These are phyloP conservation scores for Pseudomicrostroma phylloplanum DNA, from an alignment of 1,284 basidiomycete genomes.

Conservation along the genomic window DNA sequence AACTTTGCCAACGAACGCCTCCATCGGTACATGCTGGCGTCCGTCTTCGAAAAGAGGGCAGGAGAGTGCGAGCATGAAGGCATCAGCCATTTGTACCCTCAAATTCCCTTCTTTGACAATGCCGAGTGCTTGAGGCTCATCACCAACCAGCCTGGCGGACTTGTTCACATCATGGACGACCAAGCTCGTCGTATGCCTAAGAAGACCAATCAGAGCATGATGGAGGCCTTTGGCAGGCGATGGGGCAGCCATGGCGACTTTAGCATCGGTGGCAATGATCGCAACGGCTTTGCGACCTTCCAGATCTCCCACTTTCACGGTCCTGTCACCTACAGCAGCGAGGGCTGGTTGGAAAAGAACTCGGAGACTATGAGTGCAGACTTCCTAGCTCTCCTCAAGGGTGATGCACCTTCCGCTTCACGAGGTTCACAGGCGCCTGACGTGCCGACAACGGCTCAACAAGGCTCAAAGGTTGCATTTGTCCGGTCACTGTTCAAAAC, in stretches of 20 bases:
- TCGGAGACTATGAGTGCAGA: constrained; percentile 84
- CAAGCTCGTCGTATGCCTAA: constrained; percentile 77
- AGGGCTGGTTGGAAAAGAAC: constrained; percentile 82
- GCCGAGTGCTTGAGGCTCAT: constrained; percentile 79
- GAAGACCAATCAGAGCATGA: constrained; percentile 88
- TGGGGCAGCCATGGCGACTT: constrained; percentile 91
- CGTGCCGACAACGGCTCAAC: constrained; percentile 26
- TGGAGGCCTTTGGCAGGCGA: constrained; percentile 84
- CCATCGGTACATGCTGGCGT: constrained; percentile 74
- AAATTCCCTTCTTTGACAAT: constrained; percentile 82
- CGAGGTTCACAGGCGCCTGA: not conserved
- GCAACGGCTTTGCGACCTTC: constrained; percentile 77
- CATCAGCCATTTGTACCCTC: constrained; percentile 66
- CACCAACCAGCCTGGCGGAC: constrained; percentile 78
- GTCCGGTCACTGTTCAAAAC: constrained; percentile 80
- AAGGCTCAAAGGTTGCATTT: constrained; percentile 60
- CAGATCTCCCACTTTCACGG: constrained; percentile 87
- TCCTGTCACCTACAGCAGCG: constrained; percentile 81
- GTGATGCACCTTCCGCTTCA: constrained; percentile 52
- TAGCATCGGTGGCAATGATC: constrained; percentile 54
- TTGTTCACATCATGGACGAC: constrained; percentile 96
- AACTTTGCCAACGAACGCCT: constrained; percentile 91
- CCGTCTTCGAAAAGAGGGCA: constrained; percentile 70
- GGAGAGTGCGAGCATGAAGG: constrained; percentile 79
- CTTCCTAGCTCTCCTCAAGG: constrained; percentile 80